Conservation (phyloP, 225 moss, liverwort and hornwort genomes). For the Polytrichum formosum region DNA sequence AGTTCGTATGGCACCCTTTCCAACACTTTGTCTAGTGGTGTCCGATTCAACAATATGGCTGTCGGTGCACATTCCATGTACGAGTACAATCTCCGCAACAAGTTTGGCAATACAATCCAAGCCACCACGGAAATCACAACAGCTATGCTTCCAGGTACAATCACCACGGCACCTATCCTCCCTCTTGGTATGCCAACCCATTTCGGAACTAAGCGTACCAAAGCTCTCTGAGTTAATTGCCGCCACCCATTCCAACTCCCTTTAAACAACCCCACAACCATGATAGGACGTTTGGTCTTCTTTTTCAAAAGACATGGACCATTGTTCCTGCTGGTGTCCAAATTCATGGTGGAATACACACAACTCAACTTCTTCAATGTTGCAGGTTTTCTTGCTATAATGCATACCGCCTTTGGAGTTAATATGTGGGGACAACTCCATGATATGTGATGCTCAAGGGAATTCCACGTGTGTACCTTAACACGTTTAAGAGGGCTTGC, state of each 20-base stretch:
- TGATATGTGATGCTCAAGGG: too few relatives aligned
- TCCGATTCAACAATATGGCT: constrained; percentile 31
- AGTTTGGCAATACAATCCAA: constrained; percentile 44
- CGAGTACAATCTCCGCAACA: constrained; percentile 32
- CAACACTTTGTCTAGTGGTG: constrained; percentile 42
- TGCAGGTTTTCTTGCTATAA: too few relatives aligned
- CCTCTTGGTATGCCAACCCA: constrained; percentile 26
- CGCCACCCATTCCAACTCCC: constrained; percentile 9
- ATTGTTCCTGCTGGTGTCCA: constrained; percentile 4
- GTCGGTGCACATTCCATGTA: constrained; percentile 45
- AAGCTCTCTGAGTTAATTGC: constrained; percentile 13
- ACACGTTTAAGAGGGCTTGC: too few relatives aligned
- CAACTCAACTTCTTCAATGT: too few relatives aligned
- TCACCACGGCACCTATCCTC: constrained; percentile 21
- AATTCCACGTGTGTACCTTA: too few relatives aligned
- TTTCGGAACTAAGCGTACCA: constrained; percentile 26
- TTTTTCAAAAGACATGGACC: constrained; percentile 10
- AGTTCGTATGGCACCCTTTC: constrained; percentile 53
- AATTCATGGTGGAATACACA: too few relatives aligned
- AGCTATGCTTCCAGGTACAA: constrained; percentile 29
- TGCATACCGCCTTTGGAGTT: too few relatives aligned
- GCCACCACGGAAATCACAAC: constrained; percentile 27
- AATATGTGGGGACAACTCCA: too few relatives aligned
- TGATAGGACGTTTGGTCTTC: constrained; percentile 6
- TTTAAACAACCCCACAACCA: constrained; percentile 21